phyloP scores from a whole-genome alignment of 306 rosid species.

The Adenanthera pavonina region DNA sequence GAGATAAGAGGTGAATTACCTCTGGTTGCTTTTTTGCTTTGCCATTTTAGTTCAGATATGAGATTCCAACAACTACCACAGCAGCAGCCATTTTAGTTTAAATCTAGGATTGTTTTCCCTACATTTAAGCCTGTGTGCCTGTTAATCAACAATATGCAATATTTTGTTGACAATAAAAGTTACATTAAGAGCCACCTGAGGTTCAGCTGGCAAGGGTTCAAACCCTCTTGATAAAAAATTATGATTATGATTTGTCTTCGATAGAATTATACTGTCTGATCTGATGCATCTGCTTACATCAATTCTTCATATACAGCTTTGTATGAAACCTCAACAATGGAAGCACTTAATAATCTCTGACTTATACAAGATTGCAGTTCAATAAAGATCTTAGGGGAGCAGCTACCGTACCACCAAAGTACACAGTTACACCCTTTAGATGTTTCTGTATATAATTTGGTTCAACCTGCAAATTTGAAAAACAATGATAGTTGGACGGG shows the following conservation, averaged over 20 bases:
- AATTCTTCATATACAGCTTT: background rate
- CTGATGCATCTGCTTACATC: background rate
- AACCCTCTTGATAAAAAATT: too few species aligned
- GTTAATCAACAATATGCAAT: background rate
- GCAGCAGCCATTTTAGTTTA: background rate
- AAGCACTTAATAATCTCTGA: background rate
- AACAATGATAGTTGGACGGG: background rate
- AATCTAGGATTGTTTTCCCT: background rate
- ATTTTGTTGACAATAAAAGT: background rate
- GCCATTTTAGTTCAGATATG: too few species aligned
- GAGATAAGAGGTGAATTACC: too few species aligned
- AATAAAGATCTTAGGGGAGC: background rate
- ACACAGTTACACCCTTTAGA: conserved; percentile 42
- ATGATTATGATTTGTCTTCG: background rate
- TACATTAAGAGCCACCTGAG: background rate
- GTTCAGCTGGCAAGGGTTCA: too few species aligned
- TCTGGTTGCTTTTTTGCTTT: too few species aligned
- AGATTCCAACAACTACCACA: too few species aligned
- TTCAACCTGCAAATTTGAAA: conserved; percentile 41
- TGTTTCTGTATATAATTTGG: conserved; percentile 34
- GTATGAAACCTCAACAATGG: background rate
- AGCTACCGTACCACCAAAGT: conserved; percentile 40
- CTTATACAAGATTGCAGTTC: background rate
- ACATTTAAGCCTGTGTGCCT: background rate
- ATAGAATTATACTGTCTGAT: background rate